A percentile compares a stretch with the other conserved stretches of the same genome.
Conservation (phyloP, 495 filamentous ascomycete genomes). For the Xylaria acuta region DNA sequence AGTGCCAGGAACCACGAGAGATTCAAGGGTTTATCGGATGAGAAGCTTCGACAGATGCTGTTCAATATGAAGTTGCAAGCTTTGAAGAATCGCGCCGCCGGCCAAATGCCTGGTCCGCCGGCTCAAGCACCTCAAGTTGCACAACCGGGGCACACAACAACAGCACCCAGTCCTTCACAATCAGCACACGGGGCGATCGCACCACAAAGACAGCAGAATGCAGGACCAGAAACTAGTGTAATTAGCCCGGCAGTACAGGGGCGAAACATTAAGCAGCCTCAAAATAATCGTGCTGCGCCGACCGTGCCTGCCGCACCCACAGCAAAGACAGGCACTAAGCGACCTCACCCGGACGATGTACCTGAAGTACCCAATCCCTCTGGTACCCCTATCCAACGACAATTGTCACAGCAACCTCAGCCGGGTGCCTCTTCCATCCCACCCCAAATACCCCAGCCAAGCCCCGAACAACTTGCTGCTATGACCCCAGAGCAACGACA, state of each 20-base stretch:
- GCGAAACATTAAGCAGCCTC: slow-evolving; percentile 37
- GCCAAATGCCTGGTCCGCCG: slow-evolving; percentile 29
- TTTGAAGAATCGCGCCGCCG: slow-evolving; percentile 39
- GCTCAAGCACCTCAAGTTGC: slow-evolving; percentile 38
- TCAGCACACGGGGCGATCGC: slow-evolving; percentile 27
- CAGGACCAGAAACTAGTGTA: slow-evolving; percentile 27
- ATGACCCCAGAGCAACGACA: slow-evolving; percentile 59
- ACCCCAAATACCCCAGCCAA: slow-evolving; percentile 37
- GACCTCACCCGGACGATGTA: slow-evolving; percentile 67
- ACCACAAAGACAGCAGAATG: slow-evolving; percentile 34
- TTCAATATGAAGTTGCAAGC: slow-evolving; percentile 39
- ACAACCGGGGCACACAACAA: slow-evolving; percentile 47
- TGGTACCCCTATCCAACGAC: slow-evolving; percentile 43
- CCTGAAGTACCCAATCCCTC: slow-evolving; percentile 58
- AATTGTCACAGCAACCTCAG: slow-evolving; percentile 36
- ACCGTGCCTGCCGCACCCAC: slow-evolving; percentile 28
- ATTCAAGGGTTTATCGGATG: slow-evolving; percentile 54
- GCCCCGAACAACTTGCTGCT: slow-evolving; percentile 58
- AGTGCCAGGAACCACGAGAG: slow-evolving; percentile 47
- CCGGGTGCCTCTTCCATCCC: slow-evolving; percentile 20
- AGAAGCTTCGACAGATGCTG: slow-evolving; percentile 54
- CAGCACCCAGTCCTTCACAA: slow-evolving; percentile 40
- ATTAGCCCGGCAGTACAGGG: slow-evolving; percentile 27
- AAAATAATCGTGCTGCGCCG: slow-evolving; percentile 30
- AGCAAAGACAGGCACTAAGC: slow-evolving; percentile 55